Evolutionary conservation across 345 rosid genomes (phyloP).

Genomic region (Citrus unshiu): DNA sequence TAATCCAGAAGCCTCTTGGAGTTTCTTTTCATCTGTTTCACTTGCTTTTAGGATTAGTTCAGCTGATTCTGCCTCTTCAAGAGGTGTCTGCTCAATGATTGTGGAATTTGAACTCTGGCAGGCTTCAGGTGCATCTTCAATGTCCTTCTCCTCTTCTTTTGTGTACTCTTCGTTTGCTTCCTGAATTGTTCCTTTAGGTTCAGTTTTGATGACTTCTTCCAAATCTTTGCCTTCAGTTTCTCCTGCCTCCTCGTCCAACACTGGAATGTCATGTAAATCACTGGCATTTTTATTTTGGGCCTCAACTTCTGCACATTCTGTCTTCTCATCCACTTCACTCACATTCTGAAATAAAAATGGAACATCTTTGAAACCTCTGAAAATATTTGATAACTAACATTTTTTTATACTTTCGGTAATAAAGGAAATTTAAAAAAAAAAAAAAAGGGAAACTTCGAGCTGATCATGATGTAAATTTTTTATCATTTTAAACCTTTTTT

Average conservation of each 20-base stretch:
- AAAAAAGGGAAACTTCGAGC: not conserved
- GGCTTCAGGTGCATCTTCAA: constrained; percentile 10
- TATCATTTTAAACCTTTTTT: constrained; percentile 14
- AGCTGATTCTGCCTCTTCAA: not conserved
- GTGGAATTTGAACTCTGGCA: constrained; percentile 1
- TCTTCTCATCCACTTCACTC: constrained; percentile 3
- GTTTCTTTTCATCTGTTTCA: constrained; percentile 6
- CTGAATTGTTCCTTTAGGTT: constrained; percentile 14
- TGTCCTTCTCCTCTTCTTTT: not conserved
- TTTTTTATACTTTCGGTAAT: not conserved
- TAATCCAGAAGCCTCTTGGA: not conserved
- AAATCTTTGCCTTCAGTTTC: constrained; percentile 6
- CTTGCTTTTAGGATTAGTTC: constrained; percentile 8
- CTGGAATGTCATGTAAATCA: not conserved
- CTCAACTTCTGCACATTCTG: not conserved
- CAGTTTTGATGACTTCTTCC: constrained; percentile 1
- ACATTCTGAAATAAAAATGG: constrained; percentile 15
- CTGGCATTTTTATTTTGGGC: not conserved
- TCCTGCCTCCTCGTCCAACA: constrained; percentile 11
- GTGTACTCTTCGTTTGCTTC: constrained; percentile 2
- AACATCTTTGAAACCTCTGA: not conserved
- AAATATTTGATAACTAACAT: too few species aligned
- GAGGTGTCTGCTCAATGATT: not conserved
- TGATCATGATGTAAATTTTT: not conserved
- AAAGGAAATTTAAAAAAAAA: not conserved